Base-by-base conservation (phyloP, 2,329 filamentous ascomycete genomes). In the Clarireedia hainanense region DNA sequence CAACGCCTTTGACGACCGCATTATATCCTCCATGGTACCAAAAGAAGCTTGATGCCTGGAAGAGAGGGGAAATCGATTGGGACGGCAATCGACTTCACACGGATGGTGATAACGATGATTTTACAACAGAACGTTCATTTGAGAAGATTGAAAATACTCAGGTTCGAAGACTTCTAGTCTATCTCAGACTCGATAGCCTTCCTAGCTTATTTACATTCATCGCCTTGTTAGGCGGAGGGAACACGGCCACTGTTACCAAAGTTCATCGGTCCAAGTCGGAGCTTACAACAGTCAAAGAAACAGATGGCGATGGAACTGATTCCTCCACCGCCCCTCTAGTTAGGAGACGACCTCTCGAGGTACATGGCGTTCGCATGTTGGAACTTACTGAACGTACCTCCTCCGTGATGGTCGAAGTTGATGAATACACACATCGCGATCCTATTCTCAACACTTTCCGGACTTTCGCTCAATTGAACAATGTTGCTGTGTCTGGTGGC, bases 341-440 rank as follows among this genome's bases (percentile, higher is more conserved):
- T 3, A 52, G 58, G 15, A 62, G 60, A 52, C 45, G 60, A 50
- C 59, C 60, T 24, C 62, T 60, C 55, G 62, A 62, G 56, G 57
- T 61, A 56, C 89, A 95, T 64, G 92, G 91, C 34, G 74, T 96
- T n/a, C 86, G 91, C 14, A 79, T 97, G 15, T 73, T 95, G 49
- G 89, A 95, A 67, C 80, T 97, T 12, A 95, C 89, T 0, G 91
- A 96, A 64, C 90, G 92, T 78, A 88, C 89, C 43, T 96, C 92
- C 0, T 91, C 91, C 17, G 92, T 96, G 64, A 97, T 97, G 92
- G 86, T 90, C 0, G 90, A 95, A 66, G 78, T 86, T 3, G 86
- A 91, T 40, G 89, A 94, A 49, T 80, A 84, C 58, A 80, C 81
- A 26, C 76, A 80, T 6, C 79, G 81, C 64, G 92, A 97, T 65